Evolutionary conservation across 1,139 yeast species (phyloP), one percentile per base, ranked within the genome.

Genomic region (Oligophagozyma castellii): DNA sequence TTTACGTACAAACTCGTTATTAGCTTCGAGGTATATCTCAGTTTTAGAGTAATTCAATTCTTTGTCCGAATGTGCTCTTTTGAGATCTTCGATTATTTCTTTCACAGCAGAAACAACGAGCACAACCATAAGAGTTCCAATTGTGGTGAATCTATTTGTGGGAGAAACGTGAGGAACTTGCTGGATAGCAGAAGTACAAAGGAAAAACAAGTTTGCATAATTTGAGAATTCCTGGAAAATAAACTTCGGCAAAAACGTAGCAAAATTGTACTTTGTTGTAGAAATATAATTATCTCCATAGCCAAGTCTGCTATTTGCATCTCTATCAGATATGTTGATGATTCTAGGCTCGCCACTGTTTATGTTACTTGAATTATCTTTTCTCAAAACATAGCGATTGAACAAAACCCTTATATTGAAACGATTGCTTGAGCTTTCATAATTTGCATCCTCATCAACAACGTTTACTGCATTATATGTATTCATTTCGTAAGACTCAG

Each of bases 81-180:
- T 89, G 40, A 83, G 50, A 57, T 92, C 99, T 55, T 92, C 99
- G 44, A 76, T 64, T 16, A 80, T 65, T 56, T 92, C 99, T 48
- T 92, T 92, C 5, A 83, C 63, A 0, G 96, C 98, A 1, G 96
- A 84, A 2, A 89, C 95, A 19, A 77, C 48, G 34, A 92, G 62
- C 20, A 92, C 98, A 16, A 89, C 71, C 18, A 75, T 56, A 38
- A 92, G 64, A 0, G 98, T 92, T 22, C 94, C 93, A 33, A 89
- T 80, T 0, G 99, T 92, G 5, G 99, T 92, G 50, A 74, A 92
- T 56, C 95, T 63, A 55, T 89, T 92, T 0, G 98, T 92, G 4
- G 99, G 99, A 0, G 95, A 76, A 3, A 89, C 96, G 41, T 77
- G 71, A 4, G 98, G 99, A 10, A 92, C 96, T 53, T 92, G 99